Conservation (phyloP, 805 yeast genomes). For the Yarrowia sp. region DNA sequence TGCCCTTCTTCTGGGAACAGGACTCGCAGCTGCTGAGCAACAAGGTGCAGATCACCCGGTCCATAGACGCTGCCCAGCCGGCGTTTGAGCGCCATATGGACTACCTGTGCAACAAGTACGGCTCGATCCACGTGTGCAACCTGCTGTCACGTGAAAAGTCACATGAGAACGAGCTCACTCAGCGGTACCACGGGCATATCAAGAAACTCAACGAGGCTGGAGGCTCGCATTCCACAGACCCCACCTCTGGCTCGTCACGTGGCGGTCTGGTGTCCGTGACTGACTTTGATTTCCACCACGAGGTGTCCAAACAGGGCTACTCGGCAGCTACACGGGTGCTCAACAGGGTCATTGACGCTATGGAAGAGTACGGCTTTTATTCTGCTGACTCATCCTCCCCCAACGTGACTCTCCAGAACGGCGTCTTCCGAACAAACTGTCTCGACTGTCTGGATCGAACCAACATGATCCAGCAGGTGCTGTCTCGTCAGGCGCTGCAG, state of each 20-base stretch:
- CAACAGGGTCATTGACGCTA: conserved; percentile 66
- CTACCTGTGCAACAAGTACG: conserved; percentile 73
- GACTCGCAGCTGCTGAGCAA: conserved; percentile 91
- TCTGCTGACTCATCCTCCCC: conserved; percentile 66
- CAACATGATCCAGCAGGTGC: conserved; percentile 77
- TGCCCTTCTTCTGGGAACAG: conserved; percentile 98
- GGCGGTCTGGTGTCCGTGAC: conserved; percentile 59
- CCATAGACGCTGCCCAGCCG: conserved; percentile 91
- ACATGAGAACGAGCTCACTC: conserved; percentile 75
- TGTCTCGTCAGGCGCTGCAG: conserved; percentile 72
- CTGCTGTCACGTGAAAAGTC: conserved; percentile 74
- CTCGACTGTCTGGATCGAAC: conserved; percentile 95
- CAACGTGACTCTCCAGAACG: conserved; percentile 77
- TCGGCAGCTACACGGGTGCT: conserved; percentile 77
- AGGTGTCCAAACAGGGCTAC: conserved; percentile 89
- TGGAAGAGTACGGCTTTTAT: conserved; percentile 83
- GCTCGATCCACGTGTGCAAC: conserved; percentile 88
- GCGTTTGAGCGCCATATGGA: conserved; percentile 84
- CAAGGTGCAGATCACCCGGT: conserved; percentile 85
- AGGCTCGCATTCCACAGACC: conserved; percentile 27
- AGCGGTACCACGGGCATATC: conserved; percentile 69
- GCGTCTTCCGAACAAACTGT: conserved; percentile 92
- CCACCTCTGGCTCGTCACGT: conserved; percentile 41
- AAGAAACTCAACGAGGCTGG: conserved; percentile 46
- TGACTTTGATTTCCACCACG: conserved; percentile 92